These are phyloP conservation scores for Xylaria sp. DNA, from an alignment of 2,329 filamentous ascomycete genomes.

Conservation along the genomic window DNA sequence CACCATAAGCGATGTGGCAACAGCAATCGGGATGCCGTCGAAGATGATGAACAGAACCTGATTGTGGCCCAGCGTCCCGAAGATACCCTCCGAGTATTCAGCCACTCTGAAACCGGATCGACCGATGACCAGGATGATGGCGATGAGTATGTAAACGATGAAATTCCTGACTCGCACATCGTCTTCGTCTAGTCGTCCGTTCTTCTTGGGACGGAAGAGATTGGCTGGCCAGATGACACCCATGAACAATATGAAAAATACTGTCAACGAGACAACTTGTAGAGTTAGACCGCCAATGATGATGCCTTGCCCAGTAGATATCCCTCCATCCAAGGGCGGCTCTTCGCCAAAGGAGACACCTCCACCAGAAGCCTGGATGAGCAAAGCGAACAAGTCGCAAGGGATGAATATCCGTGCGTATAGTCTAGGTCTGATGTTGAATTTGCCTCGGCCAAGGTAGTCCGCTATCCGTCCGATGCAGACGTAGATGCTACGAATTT, in stretches of 20 bases:
- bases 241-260: conserved; percentile 37
- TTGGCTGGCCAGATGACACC: conserved; percentile 31
- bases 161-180: conserved; percentile 30
- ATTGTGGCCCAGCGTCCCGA: conserved; percentile 27
- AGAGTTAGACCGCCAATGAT: conserved; percentile 33
- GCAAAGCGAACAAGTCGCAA: conserved; percentile 30
- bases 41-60: conserved; percentile 35
- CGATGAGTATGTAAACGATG: conserved; percentile 26
- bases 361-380: conserved; percentile 34
- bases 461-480: conserved; percentile 37
- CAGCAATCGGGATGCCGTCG: conserved; percentile 33
- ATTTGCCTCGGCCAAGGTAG: conserved; percentile 37
- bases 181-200: conserved; percentile 2
- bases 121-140: conserved; percentile 33
- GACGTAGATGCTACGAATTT: conserved; percentile 30
- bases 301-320: conserved; percentile 30
- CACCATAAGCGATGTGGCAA: conserved; percentile 35
- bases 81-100: conserved; percentile 32
- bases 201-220: conserved; percentile 18
- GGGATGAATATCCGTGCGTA: conserved; percentile 37
- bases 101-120: conserved; percentile 33
- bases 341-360: conserved; percentile 23
- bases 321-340: conserved; percentile 10
- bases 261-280: conserved; percentile 31
- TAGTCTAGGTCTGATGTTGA: conserved; percentile 35